A percentile compares a stretch with the other conserved stretches of the same genome.
phyloP scores from a whole-genome alignment of 2,329 filamentous ascomycete species.

The Colletotrichum sidae region DNA sequence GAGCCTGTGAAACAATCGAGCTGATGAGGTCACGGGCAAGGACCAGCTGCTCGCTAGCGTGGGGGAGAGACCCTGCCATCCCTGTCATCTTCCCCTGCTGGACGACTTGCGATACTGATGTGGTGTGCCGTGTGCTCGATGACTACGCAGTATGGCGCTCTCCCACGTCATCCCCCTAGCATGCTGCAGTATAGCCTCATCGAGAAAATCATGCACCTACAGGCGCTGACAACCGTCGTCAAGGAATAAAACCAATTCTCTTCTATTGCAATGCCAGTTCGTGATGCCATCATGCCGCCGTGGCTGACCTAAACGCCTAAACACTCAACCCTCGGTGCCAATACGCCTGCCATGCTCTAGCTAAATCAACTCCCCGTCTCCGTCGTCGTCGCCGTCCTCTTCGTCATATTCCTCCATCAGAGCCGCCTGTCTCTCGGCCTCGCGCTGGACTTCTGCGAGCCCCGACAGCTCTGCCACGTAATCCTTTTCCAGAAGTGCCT shows the following conservation, averaged over 20 bases:
- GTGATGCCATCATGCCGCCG: no score
- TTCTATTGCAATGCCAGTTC: no score
- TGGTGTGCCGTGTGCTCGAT: no score
- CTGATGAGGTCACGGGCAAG: conserved; percentile 19
- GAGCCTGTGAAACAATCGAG: conserved; percentile 12
- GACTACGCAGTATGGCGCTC: no score
- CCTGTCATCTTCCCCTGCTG: conserved; percentile 22
- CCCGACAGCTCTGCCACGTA: conserved; percentile 84
- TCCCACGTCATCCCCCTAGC: no score
- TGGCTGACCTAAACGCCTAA: no score
- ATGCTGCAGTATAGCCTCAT: no score
- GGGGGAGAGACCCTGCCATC: conserved; percentile 9
- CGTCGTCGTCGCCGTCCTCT: conserved; percentile 62
- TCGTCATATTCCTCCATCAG: conserved; percentile 73
- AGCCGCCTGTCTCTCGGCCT: conserved; percentile 62
- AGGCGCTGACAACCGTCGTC: no score
- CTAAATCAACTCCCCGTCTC: conserved; percentile 65
- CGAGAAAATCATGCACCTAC: no score
- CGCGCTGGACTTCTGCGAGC: conserved; percentile 76
- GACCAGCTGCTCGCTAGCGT: conserved; percentile 18
- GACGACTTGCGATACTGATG: no score
- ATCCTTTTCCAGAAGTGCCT: conserved; percentile 78
- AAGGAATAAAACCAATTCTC: no score
- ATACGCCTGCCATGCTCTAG: neutral
- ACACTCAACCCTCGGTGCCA: neutral